Evolutionary conservation across 148 eudicot genomes (phyloP), one percentile per base, ranked within the genome.

Genomic region (Amaranthus hypochondriacus): DNA sequence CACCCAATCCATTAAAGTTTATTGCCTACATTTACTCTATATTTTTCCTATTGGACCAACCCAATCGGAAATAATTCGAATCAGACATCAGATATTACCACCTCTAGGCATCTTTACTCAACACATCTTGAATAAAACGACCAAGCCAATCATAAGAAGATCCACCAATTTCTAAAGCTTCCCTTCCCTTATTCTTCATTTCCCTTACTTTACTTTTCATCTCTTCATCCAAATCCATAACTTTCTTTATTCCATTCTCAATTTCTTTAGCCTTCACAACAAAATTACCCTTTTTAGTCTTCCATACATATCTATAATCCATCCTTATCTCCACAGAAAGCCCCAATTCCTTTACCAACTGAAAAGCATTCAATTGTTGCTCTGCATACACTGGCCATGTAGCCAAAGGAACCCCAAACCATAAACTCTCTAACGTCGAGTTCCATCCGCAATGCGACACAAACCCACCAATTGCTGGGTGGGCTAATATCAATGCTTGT

Each of bases 391-490:
- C 28, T 0, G 83, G 83, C 83, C 83, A 81, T 3, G 77, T 69
- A 0, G 74, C 74, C 21, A 74, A 52, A 3, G 82, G 80, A 0
- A 76, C 54, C 2, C 68, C 74, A 64, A 83, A 73, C 79, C 81
- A 81, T 9, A 78, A 5, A 76, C 77, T 61, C 48, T 55, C 72
- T 49, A 58, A 2, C 0, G 59, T 55, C 2, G 83, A 81, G 62
- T 81, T 81, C 83, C 80, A 81, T 9, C 83, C 83, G 46, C 83
- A 81, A 6, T 81, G 83, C 0, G 83, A 81, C 48, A 81, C 74
- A 7, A 81, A 76, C 1, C 77, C 83, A 2, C 80, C 77, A 7
- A 81, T 47, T 0, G 83, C 79, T 2, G 13, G 2, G 46, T 81
- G 83, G 18, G 66, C 63, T 3, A 81, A 42, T 4, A 81, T 57